Base-by-base conservation (phyloP, 2,329 filamentous ascomycete genomes). In the Aspergillus brasiliensis region DNA sequence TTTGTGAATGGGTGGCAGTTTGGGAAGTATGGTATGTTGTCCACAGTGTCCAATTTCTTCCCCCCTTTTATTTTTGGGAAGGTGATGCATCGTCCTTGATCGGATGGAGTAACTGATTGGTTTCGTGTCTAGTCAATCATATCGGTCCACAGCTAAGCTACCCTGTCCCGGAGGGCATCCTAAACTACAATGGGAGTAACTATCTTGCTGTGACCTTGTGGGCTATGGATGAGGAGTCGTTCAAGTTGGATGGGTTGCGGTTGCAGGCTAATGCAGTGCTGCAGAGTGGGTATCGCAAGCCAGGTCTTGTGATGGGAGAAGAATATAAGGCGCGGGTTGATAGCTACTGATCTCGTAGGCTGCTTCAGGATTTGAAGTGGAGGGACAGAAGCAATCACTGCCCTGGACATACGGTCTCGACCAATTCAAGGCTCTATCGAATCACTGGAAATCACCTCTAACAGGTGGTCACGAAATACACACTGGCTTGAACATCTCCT, bases 1-100 rank as follows among this genome's bases (percentile, higher is more conserved):
- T 84, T 75, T 54, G 74, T 84, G 38, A 84, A 84, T 51, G 81
- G 82, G 3, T 84, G 80, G 67, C 81, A 84, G 63, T 84, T 80
- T 57, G 82, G 82, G 3, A 84, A 84, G 66, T 84, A 80, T 55
- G 62, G 69, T 72, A 61, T 25, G 59, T 61, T 53, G 10, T 46
- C 13, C n/a, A n/a, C n/a, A n/a, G n/a, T n/a, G n/a, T n/a, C n/a
- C n/a, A n/a, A n/a, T n/a, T n/a, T n/a, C n/a, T 31, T 21, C 13
- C 28, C 31, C 25, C 11, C 3, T 10, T 6, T 15, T 44, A 11
- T 44, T 23, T 8, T 46, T n/a, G n/a, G n/a, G n/a, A n/a, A n/a
- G n/a, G n/a, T n/a, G n/a, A n/a, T n/a, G n/a, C n/a, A n/a, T n/a
- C n/a, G n/a, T n/a, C n/a, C n/a, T n/a, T n/a, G n/a, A n/a, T n/a